phyloP scores from a whole-genome alignment of 2,329 filamentous ascomycete species.

The Tolypocladium capitatum region DNA sequence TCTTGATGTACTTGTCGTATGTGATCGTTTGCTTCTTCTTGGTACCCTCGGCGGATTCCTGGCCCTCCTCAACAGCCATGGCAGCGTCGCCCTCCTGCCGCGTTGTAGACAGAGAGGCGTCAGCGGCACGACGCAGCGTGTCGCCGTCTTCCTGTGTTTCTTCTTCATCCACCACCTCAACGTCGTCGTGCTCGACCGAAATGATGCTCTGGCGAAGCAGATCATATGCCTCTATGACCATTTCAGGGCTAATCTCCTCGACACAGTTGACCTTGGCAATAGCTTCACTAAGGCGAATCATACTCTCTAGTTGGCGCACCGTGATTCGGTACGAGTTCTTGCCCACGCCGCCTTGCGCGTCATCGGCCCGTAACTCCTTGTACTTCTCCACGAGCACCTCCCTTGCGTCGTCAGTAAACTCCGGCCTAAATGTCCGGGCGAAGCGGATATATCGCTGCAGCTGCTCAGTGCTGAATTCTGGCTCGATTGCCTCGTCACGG shows the following conservation, averaged over 20 bases:
- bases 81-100: slow-evolving; percentile 34
- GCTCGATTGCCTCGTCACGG: slow-evolving; percentile 79
- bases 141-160: slow-evolving; percentile 31
- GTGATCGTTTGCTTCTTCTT: slow-evolving; percentile 74
- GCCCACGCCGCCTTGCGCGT: slow-evolving; percentile 85
- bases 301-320: slow-evolving; percentile 84
- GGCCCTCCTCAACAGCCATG: slow-evolving; percentile 23
- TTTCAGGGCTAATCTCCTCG: slow-evolving; percentile 69
- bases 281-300: slow-evolving; percentile 93
- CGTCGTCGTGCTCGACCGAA: slow-evolving; percentile 92
- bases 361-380: slow-evolving; percentile 86
- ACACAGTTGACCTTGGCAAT: slow-evolving; percentile 97
- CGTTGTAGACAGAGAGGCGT: slow-evolving; percentile 24
- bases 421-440: slow-evolving; percentile 83
- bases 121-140: slow-evolving; percentile 26
- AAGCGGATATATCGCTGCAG: slow-evolving; percentile 96
- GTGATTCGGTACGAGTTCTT: slow-evolving; percentile 96
- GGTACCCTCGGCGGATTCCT: slow-evolving; percentile 22
- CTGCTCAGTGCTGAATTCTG: slow-evolving; percentile 92
- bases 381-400: slow-evolving; percentile 79
- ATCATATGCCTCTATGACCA: slow-evolving; percentile 86
- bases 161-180: slow-evolving; percentile 79
- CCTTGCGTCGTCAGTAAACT: slow-evolving; percentile 82
- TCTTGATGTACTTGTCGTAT: slow-evolving; percentile 86
- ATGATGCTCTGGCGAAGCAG: slow-evolving; percentile 91